A percentile compares a stretch with the other conserved stretches of the same genome.
Conservation (phyloP, 129 eudicot genomes). For the Flaveria linearis region DNA sequence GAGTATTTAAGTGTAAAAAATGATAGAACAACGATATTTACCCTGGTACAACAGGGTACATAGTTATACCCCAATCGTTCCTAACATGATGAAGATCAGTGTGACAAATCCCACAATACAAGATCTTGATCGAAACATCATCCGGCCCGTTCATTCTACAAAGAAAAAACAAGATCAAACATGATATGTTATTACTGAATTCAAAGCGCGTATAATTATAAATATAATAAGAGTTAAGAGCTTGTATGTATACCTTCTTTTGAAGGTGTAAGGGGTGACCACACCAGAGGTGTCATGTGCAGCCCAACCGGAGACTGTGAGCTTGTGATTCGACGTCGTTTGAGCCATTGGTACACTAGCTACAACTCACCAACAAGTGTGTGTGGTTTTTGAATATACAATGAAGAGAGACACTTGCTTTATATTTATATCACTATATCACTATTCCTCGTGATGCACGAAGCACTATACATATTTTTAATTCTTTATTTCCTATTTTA, state of each 20-base stretch:
- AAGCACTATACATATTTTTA: constrained; percentile 6
- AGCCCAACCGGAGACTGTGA: constrained; percentile 89
- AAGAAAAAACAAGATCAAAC: not conserved
- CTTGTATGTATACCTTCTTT: constrained; percentile 56
- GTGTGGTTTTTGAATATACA: not conserved
- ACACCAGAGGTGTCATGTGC: constrained; percentile 79
- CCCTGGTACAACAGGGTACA: constrained; percentile 96
- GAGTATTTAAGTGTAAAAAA: not conserved
- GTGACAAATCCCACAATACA: constrained; percentile 89
- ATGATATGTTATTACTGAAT: not conserved
- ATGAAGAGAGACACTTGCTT: not conserved
- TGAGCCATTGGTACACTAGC: constrained; percentile 55
- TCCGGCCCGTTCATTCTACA: constrained; percentile 72
- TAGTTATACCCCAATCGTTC: constrained; percentile 88
- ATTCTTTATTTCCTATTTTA: not conserved
- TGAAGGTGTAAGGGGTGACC: constrained; percentile 73
- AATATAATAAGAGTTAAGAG: not conserved
- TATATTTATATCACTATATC: constrained; percentile 18
- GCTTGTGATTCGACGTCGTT: constrained; percentile 85
- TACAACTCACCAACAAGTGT: constrained; percentile 15
- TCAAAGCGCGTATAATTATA: not conserved
- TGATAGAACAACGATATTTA: constrained; percentile 8
- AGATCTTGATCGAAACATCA: constrained; percentile 76
- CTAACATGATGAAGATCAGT: constrained; percentile 69
- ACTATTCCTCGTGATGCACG: not conserved